Evolutionary conservation across 2,329 filamentous ascomycete genomes (phyloP), one percentile per base, ranked within the genome.

Genomic region (Clarireedia monteithiana): DNA sequence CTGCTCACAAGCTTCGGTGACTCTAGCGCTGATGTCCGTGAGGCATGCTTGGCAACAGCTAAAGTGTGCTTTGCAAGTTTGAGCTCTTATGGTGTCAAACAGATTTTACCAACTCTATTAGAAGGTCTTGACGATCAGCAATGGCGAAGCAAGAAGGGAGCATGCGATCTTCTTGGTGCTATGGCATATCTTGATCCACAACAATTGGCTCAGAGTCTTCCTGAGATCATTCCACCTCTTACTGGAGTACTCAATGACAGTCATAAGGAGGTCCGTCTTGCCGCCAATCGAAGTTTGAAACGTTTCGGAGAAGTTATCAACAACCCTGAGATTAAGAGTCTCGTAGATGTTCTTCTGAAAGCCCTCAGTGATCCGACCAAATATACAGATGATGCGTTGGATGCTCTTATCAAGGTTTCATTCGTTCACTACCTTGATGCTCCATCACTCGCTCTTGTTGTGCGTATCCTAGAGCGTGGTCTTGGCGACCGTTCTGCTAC

Each of bases 341-440:
- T 97, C 14, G 92, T 97, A 57, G 86, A 87, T 65, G 88, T 96
- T 56, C 81, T 99, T 36, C 84, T 99, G 64, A 97, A 96, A 73
- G 95, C 94, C 60, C 82, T 99, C 58, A 99, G 94, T 67, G 94
- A 99, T 69, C 91, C 94, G 1, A 99, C 92, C 0, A 97, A 94
- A 69, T 90, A 96, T 73, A 99, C 95, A 0, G 92, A 99, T 67
- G 89, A 95, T 63, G 94, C 94, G 15, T 77, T 99, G 58, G 92
- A 99, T 70, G 79, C 90, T 0, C 81, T 99, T 57, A 96, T 99
- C 76, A 96, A 96, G 74, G 89, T 99, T n/a, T 91, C 91, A 49
- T 99, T 99, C 69, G 85, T 96, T 14, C 94, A 99, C 73, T 99
- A 97, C 68, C 81, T 99, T n/a, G 94, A 99, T 71, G 89, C 95